phyloP scores from a whole-genome alignment of 140 eudicot species.

The Anethum foeniculum region DNA sequence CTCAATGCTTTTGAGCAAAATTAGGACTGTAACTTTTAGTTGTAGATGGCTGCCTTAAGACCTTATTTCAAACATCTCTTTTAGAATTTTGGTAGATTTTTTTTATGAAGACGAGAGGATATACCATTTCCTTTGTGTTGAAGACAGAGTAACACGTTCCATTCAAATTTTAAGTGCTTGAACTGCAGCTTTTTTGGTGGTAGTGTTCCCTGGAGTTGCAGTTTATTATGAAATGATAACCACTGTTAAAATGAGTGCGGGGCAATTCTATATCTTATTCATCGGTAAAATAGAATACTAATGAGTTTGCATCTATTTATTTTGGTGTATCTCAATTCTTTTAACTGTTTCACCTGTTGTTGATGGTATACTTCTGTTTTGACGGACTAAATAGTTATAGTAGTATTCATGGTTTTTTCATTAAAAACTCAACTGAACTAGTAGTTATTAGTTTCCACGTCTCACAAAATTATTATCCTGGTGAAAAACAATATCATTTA shows the following conservation, averaged over 20 bases:
- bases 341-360: neutral
- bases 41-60: neutral
- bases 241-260: too few species aligned
- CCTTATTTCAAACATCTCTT: neutral
- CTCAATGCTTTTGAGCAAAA: neutral
- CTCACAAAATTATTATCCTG: neutral
- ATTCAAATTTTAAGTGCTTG: neutral
- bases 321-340: neutral
- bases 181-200: neutral
- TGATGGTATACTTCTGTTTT: neutral
- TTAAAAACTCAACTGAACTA: neutral
- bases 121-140: too few species aligned
- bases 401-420: neutral
- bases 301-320: neutral
- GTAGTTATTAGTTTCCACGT: neutral
- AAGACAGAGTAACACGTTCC: neutral
- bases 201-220: neutral
- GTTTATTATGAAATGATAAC: too few species aligned
- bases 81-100: neutral
- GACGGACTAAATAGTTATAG: neutral
- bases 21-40: neutral
- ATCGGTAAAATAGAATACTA: neutral
- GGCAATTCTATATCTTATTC: too few species aligned
- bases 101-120: too few species aligned
- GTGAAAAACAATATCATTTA: neutral